Evolutionary conservation across 2,329 filamentous ascomycete species (phyloP).

Genomic region (Fusarium nematophilum): DNA sequence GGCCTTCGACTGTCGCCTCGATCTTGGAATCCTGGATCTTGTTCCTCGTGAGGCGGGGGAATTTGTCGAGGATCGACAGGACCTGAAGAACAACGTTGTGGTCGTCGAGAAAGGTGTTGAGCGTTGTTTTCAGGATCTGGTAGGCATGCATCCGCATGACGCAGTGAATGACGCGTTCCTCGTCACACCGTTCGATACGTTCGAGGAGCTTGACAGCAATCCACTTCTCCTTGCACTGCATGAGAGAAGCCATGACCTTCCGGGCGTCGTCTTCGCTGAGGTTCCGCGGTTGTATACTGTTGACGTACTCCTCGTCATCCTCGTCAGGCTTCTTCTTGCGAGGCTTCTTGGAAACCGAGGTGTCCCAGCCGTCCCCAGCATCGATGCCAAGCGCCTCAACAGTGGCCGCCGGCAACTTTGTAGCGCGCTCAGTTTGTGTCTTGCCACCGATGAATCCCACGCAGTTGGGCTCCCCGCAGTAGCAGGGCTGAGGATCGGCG

Average conservation of each 20-base stretch:
- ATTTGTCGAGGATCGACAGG: conserved; percentile 86
- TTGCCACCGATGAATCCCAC: conserved; percentile 97
- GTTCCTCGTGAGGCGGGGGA: conserved; percentile 92
- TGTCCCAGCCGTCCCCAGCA: conserved; percentile 92
- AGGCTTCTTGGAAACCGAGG: conserved; percentile 86
- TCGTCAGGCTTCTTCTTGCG: conserved; percentile 92
- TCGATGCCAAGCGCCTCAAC: conserved; percentile 97
- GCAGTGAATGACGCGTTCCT: conserved; percentile 86
- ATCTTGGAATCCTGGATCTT: conserved; percentile 98
- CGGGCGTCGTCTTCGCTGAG: conserved; percentile 86
- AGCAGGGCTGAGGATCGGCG: conserved; percentile 95
- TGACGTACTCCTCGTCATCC: conserved; percentile 96
- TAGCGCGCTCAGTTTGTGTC: conserved; percentile 95
- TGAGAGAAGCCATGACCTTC: conserved; percentile 95
- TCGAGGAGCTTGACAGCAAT: conserved; percentile 94
- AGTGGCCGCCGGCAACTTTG: conserved; percentile 87
- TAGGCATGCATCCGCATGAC: conserved; percentile 98
- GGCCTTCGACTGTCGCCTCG: conserved; percentile 78
- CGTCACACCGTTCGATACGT: conserved; percentile 87
- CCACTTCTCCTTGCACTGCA: conserved; percentile 99
- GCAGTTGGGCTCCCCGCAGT: conserved; percentile 94
- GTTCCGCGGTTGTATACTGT: conserved; percentile 82
- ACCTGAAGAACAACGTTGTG: conserved; percentile 90
- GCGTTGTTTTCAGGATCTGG: conserved; percentile 88
- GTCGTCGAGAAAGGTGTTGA: conserved; percentile 89